These are phyloP conservation scores for Tetrahymena thermophila DNA, from an alignment of 73 alveolate species.

Conservation along the genomic window DNA sequence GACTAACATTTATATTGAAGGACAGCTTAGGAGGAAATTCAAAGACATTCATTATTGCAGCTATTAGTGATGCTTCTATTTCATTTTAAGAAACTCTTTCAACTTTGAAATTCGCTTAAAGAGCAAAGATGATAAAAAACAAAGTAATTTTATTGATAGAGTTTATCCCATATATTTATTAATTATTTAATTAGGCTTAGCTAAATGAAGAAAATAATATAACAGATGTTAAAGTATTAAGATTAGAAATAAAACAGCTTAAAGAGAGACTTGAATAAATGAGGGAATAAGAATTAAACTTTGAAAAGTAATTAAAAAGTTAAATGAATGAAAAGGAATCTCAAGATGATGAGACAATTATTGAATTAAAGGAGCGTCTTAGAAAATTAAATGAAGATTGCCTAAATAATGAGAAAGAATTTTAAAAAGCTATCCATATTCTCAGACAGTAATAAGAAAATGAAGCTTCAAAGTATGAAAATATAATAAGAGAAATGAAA, in stretches of 20 bases:
- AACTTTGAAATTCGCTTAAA: slow-evolving; percentile 67
- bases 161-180: background rate
- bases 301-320: background rate
- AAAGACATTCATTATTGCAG: slow-evolving; percentile 65
- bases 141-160: slow-evolving; percentile 39
- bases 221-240: background rate
- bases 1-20: slow-evolving; percentile 60
- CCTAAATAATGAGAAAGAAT: background rate
- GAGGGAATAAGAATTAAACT: background rate
- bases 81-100: slow-evolving; percentile 62
- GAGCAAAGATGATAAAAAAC: slow-evolving; percentile 67
- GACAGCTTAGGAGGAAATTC: slow-evolving; percentile 80
- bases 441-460: background rate
- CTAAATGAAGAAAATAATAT: background rate
- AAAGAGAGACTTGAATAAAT: background rate
- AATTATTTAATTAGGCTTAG: background rate
- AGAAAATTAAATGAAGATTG: background rate
- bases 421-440: background rate
- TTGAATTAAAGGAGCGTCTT: background rate
- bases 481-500: background rate
- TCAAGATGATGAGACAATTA: background rate
- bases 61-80: slow-evolving; percentile 51
- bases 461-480: background rate
- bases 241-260: background rate
- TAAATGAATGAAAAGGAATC: background rate